Base-by-base conservation (phyloP, 495 filamentous ascomycete species). In the Letharia columbiana region DNA sequence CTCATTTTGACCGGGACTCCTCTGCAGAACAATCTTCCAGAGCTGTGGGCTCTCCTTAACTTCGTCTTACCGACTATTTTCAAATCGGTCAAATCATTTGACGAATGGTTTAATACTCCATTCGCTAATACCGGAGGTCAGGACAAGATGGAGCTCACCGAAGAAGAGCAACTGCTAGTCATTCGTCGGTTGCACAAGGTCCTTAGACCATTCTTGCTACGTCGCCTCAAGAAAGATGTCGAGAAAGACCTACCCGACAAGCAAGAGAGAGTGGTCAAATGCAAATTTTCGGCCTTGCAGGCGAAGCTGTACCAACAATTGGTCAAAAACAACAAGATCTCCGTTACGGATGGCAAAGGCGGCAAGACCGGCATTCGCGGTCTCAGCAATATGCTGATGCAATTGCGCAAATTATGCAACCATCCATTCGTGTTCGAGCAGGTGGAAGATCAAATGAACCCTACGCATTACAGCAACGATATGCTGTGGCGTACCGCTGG, bases 321-420 rank as follows among this genome's bases (percentile, higher is more conserved):
- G 79, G 87, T 96, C 66, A 96, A 87, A 4, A 87, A 95, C 76
- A 94, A 98, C 77, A 93, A 89, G 76, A 88, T 98, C 72, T 85
- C 88, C 69, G 92, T 98, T 66, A 92, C 88, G 74, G 92, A 98
- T 73, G 92, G 89, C 65, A 96, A 97, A 79, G 93, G 92, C 61
- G 91, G 91, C 56, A 98, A 96, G 84, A 91, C 91, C 54, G 90
- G 91, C 65, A 89, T 96, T 81, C 91, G 91, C 72, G 95, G 94
- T 74, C 80, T 98, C 39, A 97, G 93, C 80, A 98, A 98, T 78
- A 98, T 98, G 94, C 89, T 98, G 66, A 98, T 98, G 94, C 94
- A 98, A 79, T 76, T 98, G 74, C 89, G 94, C 67, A 98, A 98
- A 78, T 88, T 98, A 57, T 98, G 94, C 82, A 98, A 98, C 76